Base-by-base conservation (phyloP, 192 early-diverging fungal species). In the Coemansia interrupta region DNA sequence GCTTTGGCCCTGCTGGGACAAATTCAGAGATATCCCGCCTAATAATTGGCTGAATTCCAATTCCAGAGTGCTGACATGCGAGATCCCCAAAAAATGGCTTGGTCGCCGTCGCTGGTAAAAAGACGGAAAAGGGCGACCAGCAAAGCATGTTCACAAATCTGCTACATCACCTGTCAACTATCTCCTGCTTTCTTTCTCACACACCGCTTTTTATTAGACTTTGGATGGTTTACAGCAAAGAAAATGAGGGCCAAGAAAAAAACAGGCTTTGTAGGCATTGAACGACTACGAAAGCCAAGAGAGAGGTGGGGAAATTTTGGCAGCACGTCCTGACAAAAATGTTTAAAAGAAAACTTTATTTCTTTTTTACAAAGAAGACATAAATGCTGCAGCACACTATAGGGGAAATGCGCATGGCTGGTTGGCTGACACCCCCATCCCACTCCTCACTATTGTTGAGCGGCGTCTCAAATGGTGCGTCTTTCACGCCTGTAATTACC, bases 301-400 rank as follows among this genome's bases (percentile, higher is more conserved):
- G 32, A 8, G 3, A 11, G 5, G 32, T 36, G 32, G 32, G 32
- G 32, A 7, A 36, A 36, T 8, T 8, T 10, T 11, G 32, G 32
- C 32, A 36, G 32, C 32, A 8, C 9, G 32, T 36, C 32, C 32
- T 36, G 32, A 36, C 32, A 36, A 10, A 36, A 36, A 36, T 36
- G 32, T 36, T 36, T 8, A 36, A 36, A 36, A 47, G 18, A 47
- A 23, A 47, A 47, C 18, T 20, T 47, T 47, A 23, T 47, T 47
- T 47, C 46, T 8, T 50, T 50, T 50, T 50, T 50, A 50, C 24
- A 50, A 50, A 50, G 48, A 36, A 36, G 2, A 1, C 32, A 8
- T 36, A 0, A 11, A 10, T 36, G 5, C 32, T 36, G 32, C 32
- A 36, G 32, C 32, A 8, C 32, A 36, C 32, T 36, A 36, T 36